phyloP scores from a whole-genome alignment of 2,329 filamentous ascomycete species.

The Colletotrichum abscissum region DNA sequence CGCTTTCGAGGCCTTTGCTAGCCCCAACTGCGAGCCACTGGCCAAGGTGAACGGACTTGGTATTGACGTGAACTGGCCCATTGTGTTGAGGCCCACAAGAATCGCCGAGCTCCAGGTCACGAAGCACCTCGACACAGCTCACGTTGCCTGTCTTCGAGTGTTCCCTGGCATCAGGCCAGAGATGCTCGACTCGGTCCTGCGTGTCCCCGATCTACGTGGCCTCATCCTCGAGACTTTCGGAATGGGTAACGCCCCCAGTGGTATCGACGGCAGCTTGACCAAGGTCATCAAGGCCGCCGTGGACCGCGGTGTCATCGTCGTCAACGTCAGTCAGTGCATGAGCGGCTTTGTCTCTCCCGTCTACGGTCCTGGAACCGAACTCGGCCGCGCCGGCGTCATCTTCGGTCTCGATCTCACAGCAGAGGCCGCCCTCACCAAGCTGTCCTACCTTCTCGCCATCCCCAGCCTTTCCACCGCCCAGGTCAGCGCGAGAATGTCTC shows the following conservation, averaged over 20 bases:
- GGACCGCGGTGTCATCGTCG: conserved; percentile 82
- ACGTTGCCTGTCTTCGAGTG: conserved; percentile 89
- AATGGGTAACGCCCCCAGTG: conserved; percentile 89
- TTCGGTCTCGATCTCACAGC: conserved; percentile 91
- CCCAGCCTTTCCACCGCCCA: conserved; percentile 73
- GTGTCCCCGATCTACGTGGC: conserved; percentile 80
- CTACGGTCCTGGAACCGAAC: conserved; percentile 81
- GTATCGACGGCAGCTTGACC: conserved; percentile 81
- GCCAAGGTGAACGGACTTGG: conserved; percentile 84
- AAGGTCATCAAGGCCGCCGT: conserved; percentile 83
- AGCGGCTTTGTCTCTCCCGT: conserved; percentile 81
- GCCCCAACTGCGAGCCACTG: conserved; percentile 86
- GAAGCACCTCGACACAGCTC: conserved; percentile 82
- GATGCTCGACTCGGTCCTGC: conserved; percentile 88
- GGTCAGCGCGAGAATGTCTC: conserved; percentile 77
- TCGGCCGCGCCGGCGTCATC: conserved; percentile 86
- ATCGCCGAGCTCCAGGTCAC: conserved; percentile 81
- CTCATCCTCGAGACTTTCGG: conserved; percentile 93
- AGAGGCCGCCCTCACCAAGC: conserved; percentile 90
- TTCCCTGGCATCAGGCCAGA: conserved; percentile 95
- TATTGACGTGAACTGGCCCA: conserved; percentile 83
- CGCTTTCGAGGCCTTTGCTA: conserved; percentile 87
- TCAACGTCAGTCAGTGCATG: conserved; percentile 92
- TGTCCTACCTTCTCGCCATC: conserved; percentile 83
- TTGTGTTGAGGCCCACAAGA: conserved; percentile 78